Percentiles rank a stretch among this genome's conserved stretches.
phyloP scores from a whole-genome alignment of 2,329 filamentous ascomycete species.

The Chaetomium strumarium region DNA sequence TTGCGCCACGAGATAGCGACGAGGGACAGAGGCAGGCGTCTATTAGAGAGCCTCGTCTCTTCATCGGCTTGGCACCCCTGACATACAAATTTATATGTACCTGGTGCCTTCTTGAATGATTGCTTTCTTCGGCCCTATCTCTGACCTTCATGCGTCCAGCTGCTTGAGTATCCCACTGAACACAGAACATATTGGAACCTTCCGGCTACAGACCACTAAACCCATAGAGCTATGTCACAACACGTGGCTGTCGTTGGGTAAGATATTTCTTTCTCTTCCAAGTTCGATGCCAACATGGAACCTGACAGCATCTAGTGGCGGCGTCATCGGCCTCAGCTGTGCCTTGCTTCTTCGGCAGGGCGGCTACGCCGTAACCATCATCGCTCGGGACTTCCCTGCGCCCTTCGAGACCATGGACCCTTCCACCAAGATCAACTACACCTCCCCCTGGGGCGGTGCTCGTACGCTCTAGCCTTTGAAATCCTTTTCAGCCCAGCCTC shows the following conservation, averaged over 20 bases:
- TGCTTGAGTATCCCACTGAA: not conserved
- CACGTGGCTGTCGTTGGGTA: conserved; percentile 20
- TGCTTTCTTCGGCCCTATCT: not conserved
- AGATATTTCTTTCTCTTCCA: not conserved
- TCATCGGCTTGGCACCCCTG: too few relatives aligned
- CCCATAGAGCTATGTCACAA: conserved; percentile 9
- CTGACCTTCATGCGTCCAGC: not conserved
- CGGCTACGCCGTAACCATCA: conserved; percentile 36
- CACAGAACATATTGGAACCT: not conserved
- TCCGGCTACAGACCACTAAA: not conserved
- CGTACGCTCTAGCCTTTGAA: conserved; percentile 7
- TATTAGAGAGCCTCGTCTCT: too few relatives aligned
- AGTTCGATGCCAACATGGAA: not conserved
- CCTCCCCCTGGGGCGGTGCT: conserved; percentile 53
- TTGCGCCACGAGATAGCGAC: too few relatives aligned
- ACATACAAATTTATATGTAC: too few relatives aligned
- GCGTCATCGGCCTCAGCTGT: conserved; percentile 46
- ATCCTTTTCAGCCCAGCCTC: not conserved
- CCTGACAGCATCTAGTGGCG: conserved; percentile 37
- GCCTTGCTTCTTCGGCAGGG: conserved; percentile 41
- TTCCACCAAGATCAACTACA: conserved; percentile 42
- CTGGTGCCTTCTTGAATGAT: not conserved
- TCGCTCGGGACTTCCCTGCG: conserved; percentile 43
- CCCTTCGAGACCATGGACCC: conserved; percentile 41
- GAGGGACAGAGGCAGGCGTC: too few relatives aligned